Evolutionary conservation across 169 alveolate species (phyloP).

Genomic region (Plasmodium billcollinsi): DNA sequence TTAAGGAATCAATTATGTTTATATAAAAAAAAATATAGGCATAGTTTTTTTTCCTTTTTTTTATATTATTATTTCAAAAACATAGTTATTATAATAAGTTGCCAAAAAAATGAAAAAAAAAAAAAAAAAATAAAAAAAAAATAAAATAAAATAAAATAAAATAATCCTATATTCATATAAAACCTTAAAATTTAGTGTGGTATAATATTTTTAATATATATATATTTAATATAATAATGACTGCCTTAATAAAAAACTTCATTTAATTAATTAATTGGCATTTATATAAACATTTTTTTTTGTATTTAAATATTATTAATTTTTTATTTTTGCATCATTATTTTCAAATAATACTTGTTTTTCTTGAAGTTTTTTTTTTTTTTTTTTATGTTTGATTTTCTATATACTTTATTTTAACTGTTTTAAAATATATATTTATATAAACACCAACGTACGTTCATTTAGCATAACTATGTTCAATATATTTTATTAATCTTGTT

Average conservation of each 20-base stretch:
- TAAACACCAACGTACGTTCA: slow-evolving; percentile 3
- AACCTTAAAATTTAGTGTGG: too few species aligned
- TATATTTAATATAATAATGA: not conserved
- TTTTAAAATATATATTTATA: slow-evolving; percentile 13
- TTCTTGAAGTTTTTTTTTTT: slow-evolving; percentile 46
- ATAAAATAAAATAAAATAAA: too few species aligned
- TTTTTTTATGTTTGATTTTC: slow-evolving; percentile 2
- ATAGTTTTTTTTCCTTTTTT: not conserved
- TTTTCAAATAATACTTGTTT: slow-evolving; percentile 35
- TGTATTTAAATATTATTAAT: slow-evolving; percentile 13
- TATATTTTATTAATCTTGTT: slow-evolving; percentile 30
- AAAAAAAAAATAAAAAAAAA: too few species aligned
- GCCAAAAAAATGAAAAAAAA: not conserved
- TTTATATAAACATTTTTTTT: slow-evolving; percentile 5
- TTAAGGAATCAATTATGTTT: not conserved
- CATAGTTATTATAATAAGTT: slow-evolving; percentile 6
- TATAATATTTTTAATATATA: too few species aligned
- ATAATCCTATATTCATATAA: too few species aligned
- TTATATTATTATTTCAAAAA: not conserved
- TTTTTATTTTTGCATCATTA: slow-evolving; percentile 10
- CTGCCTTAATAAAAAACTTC: slow-evolving; percentile 11
- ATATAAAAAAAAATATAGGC: not conserved
- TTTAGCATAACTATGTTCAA: slow-evolving; percentile 11
- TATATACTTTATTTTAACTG: slow-evolving; percentile 25
- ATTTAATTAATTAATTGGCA: slow-evolving; percentile 4